Conservation (phyloP, 1,284 basidiomycete genomes). For the Xerocomus amazonicus region DNA sequence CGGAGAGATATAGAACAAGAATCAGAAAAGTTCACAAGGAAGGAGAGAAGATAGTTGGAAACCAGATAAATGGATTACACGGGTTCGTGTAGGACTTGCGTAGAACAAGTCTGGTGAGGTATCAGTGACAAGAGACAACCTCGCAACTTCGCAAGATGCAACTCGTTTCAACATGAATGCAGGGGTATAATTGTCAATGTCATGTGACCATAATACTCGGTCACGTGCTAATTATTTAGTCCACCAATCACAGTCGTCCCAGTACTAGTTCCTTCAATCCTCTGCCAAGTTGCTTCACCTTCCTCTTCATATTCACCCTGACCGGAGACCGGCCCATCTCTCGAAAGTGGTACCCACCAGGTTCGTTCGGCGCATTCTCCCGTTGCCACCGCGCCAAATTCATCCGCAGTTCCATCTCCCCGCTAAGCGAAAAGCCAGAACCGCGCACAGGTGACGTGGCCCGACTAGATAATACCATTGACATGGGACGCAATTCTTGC, state of each 20-base stretch:
- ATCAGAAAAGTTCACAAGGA: constrained; percentile 15
- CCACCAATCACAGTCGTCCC: constrained; percentile 18
- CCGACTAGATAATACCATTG: constrained; percentile 27
- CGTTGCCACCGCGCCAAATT: constrained; percentile 44
- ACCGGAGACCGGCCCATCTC: constrained; percentile 24
- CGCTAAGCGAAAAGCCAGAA: constrained; percentile 53
- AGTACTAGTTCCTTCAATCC: constrained; percentile 42
- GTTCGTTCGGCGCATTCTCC: constrained; percentile 28
- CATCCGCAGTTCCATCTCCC: constrained; percentile 57
- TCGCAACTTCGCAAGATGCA: constrained; percentile 4
- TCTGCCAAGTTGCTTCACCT: constrained; percentile 42
- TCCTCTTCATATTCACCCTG: constrained; percentile 30
- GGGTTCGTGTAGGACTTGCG: constrained; percentile 2
- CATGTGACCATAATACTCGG: constrained; percentile 3
- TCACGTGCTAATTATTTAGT: constrained; percentile 11
- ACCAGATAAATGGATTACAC: constrained; percentile 3
- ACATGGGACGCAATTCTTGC: constrained; percentile 33
- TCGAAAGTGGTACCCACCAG: constrained; percentile 30
- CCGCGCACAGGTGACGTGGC: constrained; percentile 16
- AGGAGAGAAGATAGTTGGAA: constrained; percentile 18
- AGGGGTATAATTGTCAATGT: not conserved
- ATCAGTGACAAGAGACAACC: constrained; percentile 1
- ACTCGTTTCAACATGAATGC: not conserved
- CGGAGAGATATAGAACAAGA: constrained; percentile 11
- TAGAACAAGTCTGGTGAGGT: not conserved